phyloP scores from a whole-genome alignment of 768 basidiomycete species.

The Lactarius pseudohatsudake region DNA sequence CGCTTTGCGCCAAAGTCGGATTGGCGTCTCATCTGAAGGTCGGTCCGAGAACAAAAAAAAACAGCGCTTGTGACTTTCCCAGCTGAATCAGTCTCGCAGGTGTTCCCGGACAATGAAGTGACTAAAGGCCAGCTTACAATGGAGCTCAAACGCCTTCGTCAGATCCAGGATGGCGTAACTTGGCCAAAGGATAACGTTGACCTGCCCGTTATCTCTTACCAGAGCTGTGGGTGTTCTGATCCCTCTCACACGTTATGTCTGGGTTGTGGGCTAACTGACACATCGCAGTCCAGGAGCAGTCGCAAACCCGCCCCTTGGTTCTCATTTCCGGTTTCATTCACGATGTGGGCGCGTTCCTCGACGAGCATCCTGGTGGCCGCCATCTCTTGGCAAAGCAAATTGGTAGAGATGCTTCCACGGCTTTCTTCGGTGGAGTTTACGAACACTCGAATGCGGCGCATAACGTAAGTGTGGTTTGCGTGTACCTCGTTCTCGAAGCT shows the following conservation, averaged over 20 bases:
- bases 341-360: constrained; percentile 79
- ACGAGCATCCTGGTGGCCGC: constrained; percentile 89
- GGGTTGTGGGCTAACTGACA: neutral
- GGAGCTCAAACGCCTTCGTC: constrained; percentile 83
- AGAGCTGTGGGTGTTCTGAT: constrained; percentile 58
- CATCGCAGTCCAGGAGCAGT: constrained; percentile 68
- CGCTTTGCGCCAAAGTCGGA: constrained; percentile 55
- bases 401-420: constrained; percentile 87
- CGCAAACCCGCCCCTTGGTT: constrained; percentile 73
- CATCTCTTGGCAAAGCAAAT: constrained; percentile 80
- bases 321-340: constrained; percentile 93
- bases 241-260: neutral
- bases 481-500: neutral
- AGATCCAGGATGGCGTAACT: constrained; percentile 65
- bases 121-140: constrained; percentile 89
- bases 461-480: constrained; percentile 49
- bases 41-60: neutral
- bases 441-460: constrained; percentile 87
- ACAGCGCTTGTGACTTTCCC: neutral
- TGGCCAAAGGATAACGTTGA: constrained; percentile 80
- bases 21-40: constrained; percentile 58
- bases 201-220: constrained; percentile 82
- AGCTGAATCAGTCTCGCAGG: constrained; percentile 27
- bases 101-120: constrained; percentile 68
- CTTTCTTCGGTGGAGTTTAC: constrained; percentile 91